Conservation (phyloP, 176 grass and related monocot genomes). For the Juncus inflexus region DNA sequence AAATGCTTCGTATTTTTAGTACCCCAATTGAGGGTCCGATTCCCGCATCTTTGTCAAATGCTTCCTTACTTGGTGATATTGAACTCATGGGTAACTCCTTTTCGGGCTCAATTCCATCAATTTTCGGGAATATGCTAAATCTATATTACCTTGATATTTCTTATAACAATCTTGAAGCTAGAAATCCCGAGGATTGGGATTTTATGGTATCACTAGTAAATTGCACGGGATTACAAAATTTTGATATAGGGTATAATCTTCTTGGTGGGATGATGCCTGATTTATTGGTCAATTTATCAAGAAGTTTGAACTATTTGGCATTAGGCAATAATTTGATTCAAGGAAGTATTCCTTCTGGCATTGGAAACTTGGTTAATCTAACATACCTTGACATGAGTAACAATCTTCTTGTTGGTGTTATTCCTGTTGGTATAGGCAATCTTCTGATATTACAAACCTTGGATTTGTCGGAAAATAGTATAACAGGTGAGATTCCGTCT, state of each 20-base stretch:
- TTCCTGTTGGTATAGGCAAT: conserved; percentile 42
- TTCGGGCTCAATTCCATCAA: conserved; percentile 5
- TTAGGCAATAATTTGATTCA: conserved; percentile 30
- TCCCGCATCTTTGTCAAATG: conserved; percentile 30
- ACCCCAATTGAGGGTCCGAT: conserved; percentile 21
- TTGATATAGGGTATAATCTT: conserved; percentile 28
- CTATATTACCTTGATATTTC: conserved; percentile 20
- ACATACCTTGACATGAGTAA: conserved; percentile 27
- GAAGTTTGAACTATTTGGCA: conserved; percentile 4
- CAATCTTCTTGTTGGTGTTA: conserved; percentile 46
- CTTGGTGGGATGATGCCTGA: conserved; percentile 34
- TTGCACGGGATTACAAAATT: conserved; percentile 22
- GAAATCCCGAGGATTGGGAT: conserved; percentile 8
- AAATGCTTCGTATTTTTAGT: neutral
- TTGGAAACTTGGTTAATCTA: conserved; percentile 39
- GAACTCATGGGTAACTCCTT: conserved; percentile 20
- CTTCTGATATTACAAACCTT: conserved; percentile 29
- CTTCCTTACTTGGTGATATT: neutral
- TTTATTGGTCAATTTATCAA: conserved; percentile 33
- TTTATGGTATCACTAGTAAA: conserved; percentile 38
- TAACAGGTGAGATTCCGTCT: conserved; percentile 44
- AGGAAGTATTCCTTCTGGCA: conserved; percentile 31
- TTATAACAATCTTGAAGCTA: conserved; percentile 40
- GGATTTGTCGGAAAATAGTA: conserved; percentile 33
- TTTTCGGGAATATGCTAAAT: conserved; percentile 30